Percentiles rank a stretch among this genome's conserved stretches.
These are phyloP conservation scores for Lablab purpureus DNA, from an alignment of 306 rosid species.

Conservation along the genomic window DNA sequence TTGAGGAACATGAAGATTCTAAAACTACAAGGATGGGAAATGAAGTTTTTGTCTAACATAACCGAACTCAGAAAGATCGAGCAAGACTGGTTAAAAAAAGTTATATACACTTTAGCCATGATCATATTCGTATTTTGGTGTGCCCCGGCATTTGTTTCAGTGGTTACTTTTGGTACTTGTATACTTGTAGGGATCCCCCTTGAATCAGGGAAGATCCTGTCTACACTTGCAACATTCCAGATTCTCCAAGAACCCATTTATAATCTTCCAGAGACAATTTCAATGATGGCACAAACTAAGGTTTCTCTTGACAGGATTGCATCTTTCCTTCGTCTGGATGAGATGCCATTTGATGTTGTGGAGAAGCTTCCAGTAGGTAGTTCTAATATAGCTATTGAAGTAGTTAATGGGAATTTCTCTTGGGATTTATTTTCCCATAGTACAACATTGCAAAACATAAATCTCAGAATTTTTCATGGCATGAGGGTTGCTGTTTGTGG, in stretches of 20 bases:
- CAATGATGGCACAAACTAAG: constrained; percentile 44
- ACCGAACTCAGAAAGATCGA: constrained; percentile 35
- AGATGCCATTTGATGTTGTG: constrained; percentile 33
- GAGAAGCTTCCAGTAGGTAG: constrained; percentile 40
- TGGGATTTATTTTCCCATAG: constrained; percentile 37
- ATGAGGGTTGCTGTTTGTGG: constrained; percentile 51
- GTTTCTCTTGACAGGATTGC: constrained; percentile 52
- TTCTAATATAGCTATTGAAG: constrained; percentile 40
- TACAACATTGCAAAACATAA: constrained; percentile 39
- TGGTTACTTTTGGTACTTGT: constrained; percentile 49
- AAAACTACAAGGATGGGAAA: constrained; percentile 56
- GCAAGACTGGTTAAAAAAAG: constrained; percentile 41
- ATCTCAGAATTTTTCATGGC: constrained; percentile 28
- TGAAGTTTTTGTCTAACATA: constrained; percentile 50
- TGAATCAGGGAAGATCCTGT: constrained; percentile 51
- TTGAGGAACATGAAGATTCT: constrained; percentile 56
- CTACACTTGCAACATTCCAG: constrained; percentile 49
- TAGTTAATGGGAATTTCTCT: constrained; percentile 46
- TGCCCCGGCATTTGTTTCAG: constrained; percentile 52
- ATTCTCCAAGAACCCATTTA: constrained; percentile 48
- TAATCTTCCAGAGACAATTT: constrained; percentile 42
- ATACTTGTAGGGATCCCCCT: constrained; percentile 47
- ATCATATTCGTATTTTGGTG: constrained; percentile 40
- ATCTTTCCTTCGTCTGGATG: constrained; percentile 43
- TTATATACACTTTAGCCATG: background rate